phyloP scores from a whole-genome alignment of 805 yeast species.

The Schwanniomyces pseudopolymorphus region DNA sequence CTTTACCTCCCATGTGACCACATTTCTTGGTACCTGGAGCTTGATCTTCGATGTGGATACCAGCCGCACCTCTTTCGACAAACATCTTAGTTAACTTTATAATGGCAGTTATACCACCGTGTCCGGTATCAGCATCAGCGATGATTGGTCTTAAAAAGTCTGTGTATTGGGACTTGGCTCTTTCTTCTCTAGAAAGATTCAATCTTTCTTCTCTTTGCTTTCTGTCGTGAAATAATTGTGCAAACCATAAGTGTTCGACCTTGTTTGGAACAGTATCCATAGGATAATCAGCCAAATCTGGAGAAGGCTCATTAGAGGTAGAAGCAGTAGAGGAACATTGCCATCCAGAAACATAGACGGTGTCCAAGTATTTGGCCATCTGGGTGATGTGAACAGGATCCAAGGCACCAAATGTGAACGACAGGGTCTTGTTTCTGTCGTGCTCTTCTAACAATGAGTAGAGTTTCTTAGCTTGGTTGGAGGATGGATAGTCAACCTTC shows the following conservation, averaged over 20 bases:
- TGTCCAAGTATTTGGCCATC: constrained; percentile 93
- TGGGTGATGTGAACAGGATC: constrained; percentile 95
- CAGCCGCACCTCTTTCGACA: constrained; percentile 98
- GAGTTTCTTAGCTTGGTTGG: constrained; percentile 78
- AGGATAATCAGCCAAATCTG: constrained; percentile 98
- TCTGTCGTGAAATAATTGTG: constrained; percentile 95
- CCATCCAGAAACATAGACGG: constrained; percentile 96
- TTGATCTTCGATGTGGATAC: constrained; percentile 98
- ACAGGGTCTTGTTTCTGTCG: constrained; percentile 66
- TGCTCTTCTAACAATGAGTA: constrained; percentile 70
- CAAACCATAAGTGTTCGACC: constrained; percentile 95
- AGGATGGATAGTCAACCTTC: constrained; percentile 73
- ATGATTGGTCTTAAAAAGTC: constrained; percentile 93
- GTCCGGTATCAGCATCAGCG: constrained; percentile 99
- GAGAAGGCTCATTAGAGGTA: constrained; percentile 95
- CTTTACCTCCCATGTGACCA: constrained; percentile 99
- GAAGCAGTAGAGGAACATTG: constrained; percentile 98
- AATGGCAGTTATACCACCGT: constrained; percentile 96
- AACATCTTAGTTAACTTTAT: constrained; percentile 94
- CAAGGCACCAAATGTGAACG: constrained; percentile 92
- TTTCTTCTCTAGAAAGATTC: constrained; percentile 57
- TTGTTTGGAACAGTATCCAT: constrained; percentile 98
- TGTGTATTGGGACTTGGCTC: constrained; percentile 67
- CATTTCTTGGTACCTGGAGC: constrained; percentile 99
- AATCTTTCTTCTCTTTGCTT: constrained; percentile 88